phyloP scores from a whole-genome alignment of 169 alveolate genomes.

The Eimeria maxima region DNA sequence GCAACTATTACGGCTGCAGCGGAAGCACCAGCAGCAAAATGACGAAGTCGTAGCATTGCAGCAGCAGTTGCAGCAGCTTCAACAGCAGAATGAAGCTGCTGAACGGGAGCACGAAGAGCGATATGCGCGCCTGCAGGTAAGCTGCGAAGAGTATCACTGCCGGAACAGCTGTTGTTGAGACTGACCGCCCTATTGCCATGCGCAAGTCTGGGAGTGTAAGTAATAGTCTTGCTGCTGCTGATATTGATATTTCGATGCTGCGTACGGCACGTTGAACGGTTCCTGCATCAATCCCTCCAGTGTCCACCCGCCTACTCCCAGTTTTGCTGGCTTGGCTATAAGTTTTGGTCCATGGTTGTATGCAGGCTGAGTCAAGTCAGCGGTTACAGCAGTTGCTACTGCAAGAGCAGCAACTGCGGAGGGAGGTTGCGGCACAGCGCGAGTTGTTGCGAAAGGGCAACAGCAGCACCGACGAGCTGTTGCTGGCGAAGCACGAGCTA shows the following conservation, averaged over 20 bases:
- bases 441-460: conserved; percentile 59
- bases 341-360: background rate
- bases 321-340: background rate
- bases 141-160: background rate
- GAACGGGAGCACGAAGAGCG: conserved; percentile 50
- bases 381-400: conserved; percentile 47
- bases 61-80: conserved; percentile 51
- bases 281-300: background rate
- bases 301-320: background rate
- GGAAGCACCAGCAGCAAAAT: conserved; percentile 53
- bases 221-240: background rate
- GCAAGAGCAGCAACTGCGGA: conserved; percentile 60
- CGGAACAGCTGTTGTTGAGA: background rate
- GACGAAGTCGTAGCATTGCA: conserved; percentile 32
- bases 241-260: background rate
- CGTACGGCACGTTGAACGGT: background rate
- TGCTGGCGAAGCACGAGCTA: conserved; percentile 64
- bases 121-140: conserved; percentile 33
- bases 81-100: conserved; percentile 37
- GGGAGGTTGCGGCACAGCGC: conserved; percentile 67
- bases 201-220: background rate
- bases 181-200: background rate
- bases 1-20: conserved; percentile 43
- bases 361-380: conserved; percentile 70
- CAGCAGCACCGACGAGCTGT: conserved; percentile 53